Base-by-base conservation (phyloP, 1,284 basidiomycete species). In the Ganoderma multipileum region DNA sequence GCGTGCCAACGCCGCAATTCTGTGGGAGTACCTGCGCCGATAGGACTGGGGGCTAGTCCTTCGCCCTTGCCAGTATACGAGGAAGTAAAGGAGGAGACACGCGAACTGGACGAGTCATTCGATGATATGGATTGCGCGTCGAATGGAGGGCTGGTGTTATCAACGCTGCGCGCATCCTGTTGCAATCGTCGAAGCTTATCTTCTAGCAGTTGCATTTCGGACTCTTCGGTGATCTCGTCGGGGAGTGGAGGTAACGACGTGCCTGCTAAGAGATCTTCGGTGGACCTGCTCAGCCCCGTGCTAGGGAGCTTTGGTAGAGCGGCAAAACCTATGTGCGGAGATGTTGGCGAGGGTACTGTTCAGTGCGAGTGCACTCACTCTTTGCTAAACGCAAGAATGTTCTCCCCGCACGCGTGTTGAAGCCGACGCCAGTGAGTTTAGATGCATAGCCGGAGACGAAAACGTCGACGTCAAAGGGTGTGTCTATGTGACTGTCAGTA, bases 371-470 rank as follows among this genome's bases (percentile, higher is more conserved):
- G 28, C 5, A 65, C 83, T 50, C 75, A 94, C 95, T 85, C 84
- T 90, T 92, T 9, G 94, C 95, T 52, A 96, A 80, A 26, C 86
- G 85, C 67, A 95, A 84, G 73, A 96, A 93, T 0, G 92, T 89
- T 16, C 86, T 85, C 70, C 95, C 94, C 1, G 92, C 89, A 6
- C 93, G 87, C 60, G 89, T 91, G 0, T 89, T 86, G 64, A 85
- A 83, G 64, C 90, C 90, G 2, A 88, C 85, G 3, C 87, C 83
- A 44, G 89, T 86, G 58, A 89, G 83, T 63, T 85, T 88, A 20
- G 89, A 85, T 0, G 91, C 92, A 74, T 88, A 95, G 0, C 94
- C 95, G 28, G 93, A 93, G 2, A 94, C 83, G 63, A 88, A 92
- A 0, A 95, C 80, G 60, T 92, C 88, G 11, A 95, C 79, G 63